Evolutionary conservation across 2,329 filamentous ascomycete genomes (phyloP), one percentile per base, ranked within the genome.

Genomic region (Colletotrichum nymphaeae): DNA sequence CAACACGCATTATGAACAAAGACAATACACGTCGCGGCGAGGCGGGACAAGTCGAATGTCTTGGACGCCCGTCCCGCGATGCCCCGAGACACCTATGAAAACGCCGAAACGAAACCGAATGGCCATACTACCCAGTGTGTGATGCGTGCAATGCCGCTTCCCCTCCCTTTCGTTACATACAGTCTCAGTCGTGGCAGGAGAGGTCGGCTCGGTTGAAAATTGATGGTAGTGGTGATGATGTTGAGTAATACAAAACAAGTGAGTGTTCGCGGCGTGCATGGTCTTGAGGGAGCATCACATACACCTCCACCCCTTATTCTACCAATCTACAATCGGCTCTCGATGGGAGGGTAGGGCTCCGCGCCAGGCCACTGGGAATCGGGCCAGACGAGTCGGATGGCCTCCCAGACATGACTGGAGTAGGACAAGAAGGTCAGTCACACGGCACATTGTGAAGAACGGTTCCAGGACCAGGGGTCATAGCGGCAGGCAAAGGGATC

Each of bases 341-440:
- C 94, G 73, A 97, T 87, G 58, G 91, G 89, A 72, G 91, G 88
- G 82, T 91, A 88, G 70, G 84, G 89, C 78, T 91, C 89, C 79
- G 95, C 91, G 73, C 92, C 92, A 24, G 94, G 93, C 93, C 95
- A 97, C 77, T 93, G 90, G 53, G 90, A 92, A 78, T 97, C 94
- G 1, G 97, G 97, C 97, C 97, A 99, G 76, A 99, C 93, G 75
- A 93, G 88, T 72, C 93, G 91, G 81, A 99, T 92, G 30, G 95
- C 96, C 84, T 98, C 96, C 94, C 95, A 98, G 74, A 98, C 96
- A 82, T 97, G 93, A 75, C 94, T 95, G 76, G 77, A 72, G 63
- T 62, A 24, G 30, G 42, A 59, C 68, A 55, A 63, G 6, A 49
- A 64, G 6, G 75, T 76, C 65, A 76, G 75, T 73, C 49, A 77